Base-by-base conservation (phyloP, 2,329 filamentous ascomycete genomes). In the Laburnicola sp. region DNA sequence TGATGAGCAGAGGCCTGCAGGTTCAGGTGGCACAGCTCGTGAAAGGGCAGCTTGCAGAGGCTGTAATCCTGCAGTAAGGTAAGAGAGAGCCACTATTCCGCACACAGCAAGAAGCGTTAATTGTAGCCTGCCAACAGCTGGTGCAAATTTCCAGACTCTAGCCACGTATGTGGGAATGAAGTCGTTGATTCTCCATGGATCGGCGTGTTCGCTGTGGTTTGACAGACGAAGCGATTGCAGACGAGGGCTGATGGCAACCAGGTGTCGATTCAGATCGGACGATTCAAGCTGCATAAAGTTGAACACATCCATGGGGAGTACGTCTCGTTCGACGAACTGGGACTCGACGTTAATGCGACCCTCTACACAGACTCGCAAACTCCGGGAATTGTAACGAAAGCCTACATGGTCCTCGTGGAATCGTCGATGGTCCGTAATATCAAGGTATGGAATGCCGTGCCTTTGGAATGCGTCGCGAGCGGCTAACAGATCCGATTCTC, bases 201-300 rank as follows among this genome's bases (percentile, higher is more conserved):
- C 39, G 10, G n/a, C 9, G n/a, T 37, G 6, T 9, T 23, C 9
- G 25, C 2, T 11, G 21, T 4, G n/a, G 11, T 21, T 49, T 1
- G 40, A 36, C 7, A 31, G 26, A 9, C 26, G 39, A 11, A 39
- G n/a, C 11, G 25, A 3, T 0, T 21, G 25, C 4, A 26, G 1
- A 22, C 35, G 40, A 47, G 66, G 62, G 34, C 61, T 68, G 40
- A 73, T 65, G 22, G 58, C 56, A 31, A 69, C 68, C 31, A 74
- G 50, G 50, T 74, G 71, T n/a, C 71, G 68, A 34, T 73, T 74
- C 36, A 74, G 50, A 43, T 73, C 65, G n/a, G 54, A 61, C 21
- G 71, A 63, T 21, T 72, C 66, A 22, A 74, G 61, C 10, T 63
- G 58, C 21, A 63, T 57, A 48, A 74, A 71, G 16, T 56, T 63